Evolutionary conservation across 495 filamentous ascomycete genomes (phyloP), one percentile per base, ranked within the genome.

Genomic region (Hyaloscypha finlandica): DNA sequence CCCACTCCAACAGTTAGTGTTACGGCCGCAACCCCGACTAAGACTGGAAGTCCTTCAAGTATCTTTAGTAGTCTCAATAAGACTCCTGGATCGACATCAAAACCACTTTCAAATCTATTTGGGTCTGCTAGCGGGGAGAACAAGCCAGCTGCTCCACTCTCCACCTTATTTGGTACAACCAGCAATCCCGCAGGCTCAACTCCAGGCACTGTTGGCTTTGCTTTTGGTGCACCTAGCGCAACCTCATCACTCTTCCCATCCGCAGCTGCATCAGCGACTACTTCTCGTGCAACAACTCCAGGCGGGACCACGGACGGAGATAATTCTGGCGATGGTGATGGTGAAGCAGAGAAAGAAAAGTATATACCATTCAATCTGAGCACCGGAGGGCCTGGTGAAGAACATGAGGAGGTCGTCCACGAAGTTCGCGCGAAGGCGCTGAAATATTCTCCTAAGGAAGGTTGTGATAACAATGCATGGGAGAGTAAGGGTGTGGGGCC

Each of bases 371-470:
- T 90, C 61, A 84, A 89, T 74, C 81, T 92, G 68, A 84, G 86
- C 59, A 77, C 80, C 55, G 81, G 82, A 64, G 84, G 87, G 30
- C 85, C 85, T 54, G 90, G 89, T 8, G 90, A 93, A 73, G 89
- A 92, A 72, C 80, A 92, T 65, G 91, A 94, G 72, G 79, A 82
- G 35, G 77, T 86, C 25, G 69, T 90, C 6, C 83, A 87, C 70
- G 86, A 91, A 67, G 81, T 86, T 16, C 85, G 85, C 54, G 84
- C 85, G 45, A 89, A 88, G 72, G 89, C 82, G 9, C 72, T 88
- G 63, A 87, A 88, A 71, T 81, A 77, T 30, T 73, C 78, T 22
- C 73, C 71, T 8, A 67, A 71, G 22, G 73, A 74, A 14, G 68
- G 63, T 14, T 61, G 53, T 6, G 75, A 69, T 20, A 74, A 76